These are phyloP conservation scores for Ampelomyces quisqualis DNA, from an alignment of 2,329 filamentous ascomycete genomes.

Conservation along the genomic window DNA sequence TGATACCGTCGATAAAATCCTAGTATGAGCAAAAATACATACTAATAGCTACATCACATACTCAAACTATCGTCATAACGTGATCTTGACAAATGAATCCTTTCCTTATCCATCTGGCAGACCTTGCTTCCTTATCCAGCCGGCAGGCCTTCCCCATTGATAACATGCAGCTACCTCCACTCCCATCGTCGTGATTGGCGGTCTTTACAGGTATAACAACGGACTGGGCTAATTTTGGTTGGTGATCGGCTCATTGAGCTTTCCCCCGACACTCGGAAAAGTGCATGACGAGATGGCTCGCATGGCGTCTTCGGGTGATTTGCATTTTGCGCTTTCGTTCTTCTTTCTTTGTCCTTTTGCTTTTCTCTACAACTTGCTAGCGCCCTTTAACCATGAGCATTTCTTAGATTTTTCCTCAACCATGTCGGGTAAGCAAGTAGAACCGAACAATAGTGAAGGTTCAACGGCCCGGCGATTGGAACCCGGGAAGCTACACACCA, in stretches of 20 bases:
- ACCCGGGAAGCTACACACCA: no score
- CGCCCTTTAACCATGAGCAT: no score
- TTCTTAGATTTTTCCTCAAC: no score
- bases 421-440: neutral
- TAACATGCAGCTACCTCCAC: no score
- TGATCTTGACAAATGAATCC: no score
- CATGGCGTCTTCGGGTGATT: neutral
- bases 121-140: slow-evolving; percentile 1
- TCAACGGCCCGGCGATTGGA: no score
- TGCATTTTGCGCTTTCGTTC: neutral
- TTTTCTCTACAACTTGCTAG: no score
- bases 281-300: slow-evolving; percentile 2
- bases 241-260: neutral
- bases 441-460: neutral
- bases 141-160: no score
- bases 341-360: neutral
- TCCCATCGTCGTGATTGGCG: neutral
- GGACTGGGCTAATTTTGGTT: neutral
- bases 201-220: slow-evolving; percentile 1
- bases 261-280: slow-evolving; percentile 5
- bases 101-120: neutral
- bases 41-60: neutral
- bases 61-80: no score
- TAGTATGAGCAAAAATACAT: neutral
- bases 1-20: no score